phyloP scores from a whole-genome alignment of 2,329 filamentous ascomycete species.

The Botrytis sinoallii region DNA sequence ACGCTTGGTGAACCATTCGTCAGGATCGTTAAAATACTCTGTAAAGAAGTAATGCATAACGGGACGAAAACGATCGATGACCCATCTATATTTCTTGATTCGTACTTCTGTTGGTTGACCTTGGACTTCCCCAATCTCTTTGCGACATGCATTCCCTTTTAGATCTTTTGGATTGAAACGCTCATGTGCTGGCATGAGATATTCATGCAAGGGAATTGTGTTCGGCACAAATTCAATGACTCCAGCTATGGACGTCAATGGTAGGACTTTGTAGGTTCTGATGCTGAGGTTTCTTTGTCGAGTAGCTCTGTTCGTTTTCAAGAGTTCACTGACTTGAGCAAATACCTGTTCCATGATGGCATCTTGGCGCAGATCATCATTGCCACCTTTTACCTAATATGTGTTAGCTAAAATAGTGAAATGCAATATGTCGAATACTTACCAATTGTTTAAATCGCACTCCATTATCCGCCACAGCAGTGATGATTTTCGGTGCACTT shows the following conservation, averaged over 20 bases:
- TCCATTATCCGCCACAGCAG: constrained; percentile 75
- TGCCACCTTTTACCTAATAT: constrained; percentile 78
- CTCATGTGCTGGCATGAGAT: constrained; percentile 85
- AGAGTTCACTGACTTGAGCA: constrained; percentile 84
- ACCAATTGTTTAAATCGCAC: constrained; percentile 79
- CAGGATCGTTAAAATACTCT: constrained; percentile 87
- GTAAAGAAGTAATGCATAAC: constrained; percentile 98
- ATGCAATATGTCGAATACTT: background rate
- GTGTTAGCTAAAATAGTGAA: constrained; percentile 26
- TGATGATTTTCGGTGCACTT: constrained; percentile 91
- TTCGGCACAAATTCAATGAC: constrained; percentile 97
- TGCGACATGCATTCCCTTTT: constrained; percentile 72
- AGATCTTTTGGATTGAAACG: constrained; percentile 82
- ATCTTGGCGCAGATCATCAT: constrained; percentile 94
- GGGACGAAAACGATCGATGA: constrained; percentile 80
- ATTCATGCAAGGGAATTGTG: constrained; percentile 88
- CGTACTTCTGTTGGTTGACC: constrained; percentile 66
- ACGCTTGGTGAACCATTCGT: constrained; percentile 90
- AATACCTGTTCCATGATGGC: constrained; percentile 99
- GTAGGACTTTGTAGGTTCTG: constrained; percentile 94
- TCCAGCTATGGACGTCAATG: constrained; percentile 78
- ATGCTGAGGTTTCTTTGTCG: constrained; percentile 87
- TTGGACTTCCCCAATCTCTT: constrained; percentile 73
- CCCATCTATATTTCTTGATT: constrained; percentile 70
- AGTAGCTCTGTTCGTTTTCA: constrained; percentile 82